Conservation (phyloP, 2,329 filamentous ascomycete species). For the Tolypocladium tropicale region DNA sequence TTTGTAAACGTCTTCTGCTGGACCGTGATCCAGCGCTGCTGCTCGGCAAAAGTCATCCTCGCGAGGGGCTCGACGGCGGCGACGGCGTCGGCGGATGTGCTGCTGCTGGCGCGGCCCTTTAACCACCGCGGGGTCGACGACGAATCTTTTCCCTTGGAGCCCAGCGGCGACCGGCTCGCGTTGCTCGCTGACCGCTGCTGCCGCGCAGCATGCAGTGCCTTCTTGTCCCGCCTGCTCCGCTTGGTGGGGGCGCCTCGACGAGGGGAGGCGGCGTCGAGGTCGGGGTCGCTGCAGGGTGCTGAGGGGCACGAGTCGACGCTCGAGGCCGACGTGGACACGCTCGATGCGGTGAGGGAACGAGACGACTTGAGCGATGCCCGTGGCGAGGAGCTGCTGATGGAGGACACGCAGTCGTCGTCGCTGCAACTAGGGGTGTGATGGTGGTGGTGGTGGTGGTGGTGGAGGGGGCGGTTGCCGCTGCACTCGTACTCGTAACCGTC, state of each 20-base stretch:
- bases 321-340: constrained; percentile 10
- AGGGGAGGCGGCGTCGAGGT: constrained; percentile 6
- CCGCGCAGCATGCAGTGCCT: constrained; percentile 39
- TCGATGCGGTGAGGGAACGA: constrained; percentile 5
- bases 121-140: constrained; percentile 16
- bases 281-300: constrained; percentile 4
- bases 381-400: background rate
- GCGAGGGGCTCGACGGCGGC: constrained; percentile 35
- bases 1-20: constrained; percentile 99
- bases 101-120: constrained; percentile 23
- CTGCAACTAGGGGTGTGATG: background rate
- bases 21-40: constrained; percentile 64
- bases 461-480: too few relatives aligned
- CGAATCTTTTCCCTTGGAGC: constrained; percentile 6
- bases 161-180: constrained; percentile 12
- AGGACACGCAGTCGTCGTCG: background rate
- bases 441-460: too few relatives aligned
- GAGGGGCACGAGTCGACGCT: constrained; percentile 9
- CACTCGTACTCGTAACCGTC: constrained; percentile 8
- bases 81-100: constrained; percentile 24
- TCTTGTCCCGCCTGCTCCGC: constrained; percentile 33
- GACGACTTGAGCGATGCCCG: background rate
- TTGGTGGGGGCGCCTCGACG: constrained; percentile 17
- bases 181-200: constrained; percentile 32
- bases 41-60: constrained; percentile 54